Evolutionary conservation across 75 land plant species (phyloP).

Genomic region (Ceratopteris richardii): DNA sequence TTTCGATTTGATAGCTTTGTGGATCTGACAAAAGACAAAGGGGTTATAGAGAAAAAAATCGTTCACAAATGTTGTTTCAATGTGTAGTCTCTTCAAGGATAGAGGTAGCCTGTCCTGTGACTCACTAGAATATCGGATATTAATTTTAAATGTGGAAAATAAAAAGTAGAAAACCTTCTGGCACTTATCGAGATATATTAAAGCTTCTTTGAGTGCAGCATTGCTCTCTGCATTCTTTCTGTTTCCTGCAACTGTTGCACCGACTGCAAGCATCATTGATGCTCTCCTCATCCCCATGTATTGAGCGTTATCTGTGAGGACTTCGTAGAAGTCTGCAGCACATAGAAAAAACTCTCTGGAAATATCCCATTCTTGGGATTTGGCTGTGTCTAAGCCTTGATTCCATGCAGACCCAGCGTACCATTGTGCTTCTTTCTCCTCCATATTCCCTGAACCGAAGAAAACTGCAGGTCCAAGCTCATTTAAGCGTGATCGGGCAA

Average conservation of each 20-base stretch:
- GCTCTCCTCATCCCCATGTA: conserved; percentile 40
- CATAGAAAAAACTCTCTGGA: conserved; percentile 50
- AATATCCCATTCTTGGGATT: conserved; percentile 30
- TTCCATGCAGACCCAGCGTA: conserved; percentile 74
- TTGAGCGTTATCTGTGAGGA: conserved; percentile 12
- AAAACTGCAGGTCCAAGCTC: conserved; percentile 56
- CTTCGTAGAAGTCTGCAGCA: conserved; percentile 59
- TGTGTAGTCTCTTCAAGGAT: too few relatives aligned
- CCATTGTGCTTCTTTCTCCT: conserved; percentile 64
- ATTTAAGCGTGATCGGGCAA: conserved; percentile 31
- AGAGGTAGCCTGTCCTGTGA: too few relatives aligned
- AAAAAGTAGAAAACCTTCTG: too few relatives aligned
- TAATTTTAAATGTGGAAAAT: too few relatives aligned
- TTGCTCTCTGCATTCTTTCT: conserved; percentile 16
- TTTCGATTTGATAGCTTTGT: conserved; percentile 14
- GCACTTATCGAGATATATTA: conserved; percentile 44
- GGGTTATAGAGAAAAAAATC: too few relatives aligned
- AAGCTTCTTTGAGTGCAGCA: conserved; percentile 36
- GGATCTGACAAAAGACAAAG: conserved; percentile 36
- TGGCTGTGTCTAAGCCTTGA: conserved; percentile 49
- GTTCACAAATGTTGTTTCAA: too few relatives aligned
- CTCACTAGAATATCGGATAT: too few relatives aligned
- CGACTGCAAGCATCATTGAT: conserved; percentile 45
- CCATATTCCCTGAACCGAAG: conserved; percentile 61
- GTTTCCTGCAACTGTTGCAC: conserved; percentile 46